Evolutionary conservation across 2,329 filamentous ascomycete species (phyloP).

Genomic region (Penicillium psychrosexuale): DNA sequence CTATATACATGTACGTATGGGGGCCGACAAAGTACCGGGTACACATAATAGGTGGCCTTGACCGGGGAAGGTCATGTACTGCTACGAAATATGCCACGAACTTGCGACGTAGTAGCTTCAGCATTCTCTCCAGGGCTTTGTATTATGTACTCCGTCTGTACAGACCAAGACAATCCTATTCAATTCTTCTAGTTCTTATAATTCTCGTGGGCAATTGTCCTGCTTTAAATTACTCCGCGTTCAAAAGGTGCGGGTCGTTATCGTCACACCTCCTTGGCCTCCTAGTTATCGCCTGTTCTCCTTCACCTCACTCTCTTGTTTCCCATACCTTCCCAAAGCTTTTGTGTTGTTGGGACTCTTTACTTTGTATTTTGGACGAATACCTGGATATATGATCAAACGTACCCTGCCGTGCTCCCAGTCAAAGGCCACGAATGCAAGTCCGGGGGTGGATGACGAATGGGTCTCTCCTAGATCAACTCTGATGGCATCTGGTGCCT

Average conservation of each 20-base stretch:
- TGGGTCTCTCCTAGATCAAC: conserved; percentile 34
- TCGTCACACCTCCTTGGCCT: conserved; percentile 19
- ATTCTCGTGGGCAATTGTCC: neutral
- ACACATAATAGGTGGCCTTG: conserved; percentile 2
- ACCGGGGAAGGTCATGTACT: conserved; percentile 19
- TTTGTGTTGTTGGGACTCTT: neutral
- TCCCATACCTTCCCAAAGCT: conserved; percentile 1
- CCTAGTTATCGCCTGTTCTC: conserved; percentile 16
- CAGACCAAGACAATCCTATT: neutral
- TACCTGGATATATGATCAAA: conserved; percentile 7
- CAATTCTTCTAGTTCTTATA: neutral
- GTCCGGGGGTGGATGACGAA: conserved; percentile 34
- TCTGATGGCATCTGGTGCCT: conserved; percentile 38
- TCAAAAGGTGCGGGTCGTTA: conserved; percentile 20
- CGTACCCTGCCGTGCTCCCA: neutral
- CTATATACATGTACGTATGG: neutral
- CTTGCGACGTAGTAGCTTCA: conserved; percentile 1
- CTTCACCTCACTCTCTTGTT: neutral
- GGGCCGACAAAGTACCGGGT: conserved; percentile 7
- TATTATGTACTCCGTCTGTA: neutral
- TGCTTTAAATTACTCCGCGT: neutral
- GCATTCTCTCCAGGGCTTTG: neutral
- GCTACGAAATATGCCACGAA: conserved; percentile 12
- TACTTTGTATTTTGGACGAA: conserved; percentile 5
- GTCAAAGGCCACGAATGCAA: conserved; percentile 25